Conservation (phyloP, 768 basidiomycete species). For the Psilocybe cubensis region DNA sequence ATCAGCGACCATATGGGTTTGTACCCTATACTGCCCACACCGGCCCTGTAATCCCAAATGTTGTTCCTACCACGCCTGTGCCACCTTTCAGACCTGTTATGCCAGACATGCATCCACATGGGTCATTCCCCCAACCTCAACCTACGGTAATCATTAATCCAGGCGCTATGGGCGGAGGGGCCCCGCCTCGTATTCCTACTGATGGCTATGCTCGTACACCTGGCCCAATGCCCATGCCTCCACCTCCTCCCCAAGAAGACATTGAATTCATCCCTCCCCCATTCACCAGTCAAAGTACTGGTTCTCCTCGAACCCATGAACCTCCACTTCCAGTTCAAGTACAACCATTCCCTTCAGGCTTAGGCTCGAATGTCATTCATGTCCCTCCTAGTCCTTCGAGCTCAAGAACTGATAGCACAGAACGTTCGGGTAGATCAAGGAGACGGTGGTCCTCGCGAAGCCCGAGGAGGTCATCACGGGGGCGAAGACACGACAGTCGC, state of each 20-base stretch:
- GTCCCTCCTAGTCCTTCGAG: constrained; percentile 20
- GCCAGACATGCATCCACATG: constrained; percentile 12
- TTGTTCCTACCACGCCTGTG: constrained; percentile 30
- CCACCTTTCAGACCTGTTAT: constrained; percentile 21
- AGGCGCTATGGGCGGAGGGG: neutral
- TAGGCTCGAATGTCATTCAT: constrained; percentile 22
- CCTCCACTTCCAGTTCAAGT: constrained; percentile 5
- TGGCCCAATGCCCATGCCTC: constrained; percentile 17
- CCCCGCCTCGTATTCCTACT: constrained; percentile 17
- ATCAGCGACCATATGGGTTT: constrained; percentile 14
- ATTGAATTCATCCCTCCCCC: constrained; percentile 28
- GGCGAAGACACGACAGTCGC: constrained; percentile 8
- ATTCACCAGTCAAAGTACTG: constrained; percentile 13
- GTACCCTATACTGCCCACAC: constrained; percentile 18
- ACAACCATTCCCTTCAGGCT: neutral
- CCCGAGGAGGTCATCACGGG: constrained; percentile 1
- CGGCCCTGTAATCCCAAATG: constrained; percentile 41
- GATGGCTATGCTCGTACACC: constrained; percentile 21
- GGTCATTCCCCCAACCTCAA: constrained; percentile 15
- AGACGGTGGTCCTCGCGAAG: constrained; percentile 4
- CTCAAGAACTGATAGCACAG: constrained; percentile 10
- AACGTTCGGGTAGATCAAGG: constrained; percentile 10
- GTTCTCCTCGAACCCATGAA: constrained; percentile 18
- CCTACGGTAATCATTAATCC: constrained; percentile 13
- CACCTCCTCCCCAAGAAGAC: neutral